These are phyloP conservation scores for Lachnellula arida DNA, from an alignment of 2,329 filamentous ascomycete genomes.

Conservation along the genomic window DNA sequence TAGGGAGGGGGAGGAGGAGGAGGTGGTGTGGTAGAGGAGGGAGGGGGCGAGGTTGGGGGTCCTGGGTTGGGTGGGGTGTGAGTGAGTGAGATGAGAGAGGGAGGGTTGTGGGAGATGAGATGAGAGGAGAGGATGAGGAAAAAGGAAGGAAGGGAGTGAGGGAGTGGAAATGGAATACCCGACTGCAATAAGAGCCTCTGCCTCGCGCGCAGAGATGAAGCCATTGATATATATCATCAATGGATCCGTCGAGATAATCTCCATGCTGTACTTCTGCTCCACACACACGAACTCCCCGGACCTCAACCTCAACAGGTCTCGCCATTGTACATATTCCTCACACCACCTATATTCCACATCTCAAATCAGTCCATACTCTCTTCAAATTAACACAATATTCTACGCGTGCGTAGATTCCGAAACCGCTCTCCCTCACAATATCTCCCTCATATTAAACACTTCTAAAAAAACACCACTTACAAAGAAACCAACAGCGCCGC, in stretches of 20 bases:
- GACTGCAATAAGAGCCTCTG: conserved; percentile 7
- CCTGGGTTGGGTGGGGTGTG: neutral
- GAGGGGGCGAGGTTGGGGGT: neutral
- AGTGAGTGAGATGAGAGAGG: neutral
- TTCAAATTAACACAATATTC: too few species aligned
- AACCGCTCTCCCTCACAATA: too few species aligned
- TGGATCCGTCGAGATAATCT: conserved; percentile 21
- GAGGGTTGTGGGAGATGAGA: conserved; percentile 4
- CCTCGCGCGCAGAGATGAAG: conserved; percentile 14
- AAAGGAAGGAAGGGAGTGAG: neutral
- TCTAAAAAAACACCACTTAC: too few species aligned
- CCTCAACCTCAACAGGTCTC: neutral
- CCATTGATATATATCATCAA: conserved; percentile 25
- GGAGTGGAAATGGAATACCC: conserved; percentile 4
- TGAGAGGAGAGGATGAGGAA: neutral
- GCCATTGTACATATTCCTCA: neutral
- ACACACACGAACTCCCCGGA: conserved; percentile 8
- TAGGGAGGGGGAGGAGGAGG: neutral
- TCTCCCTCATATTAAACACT: too few species aligned
- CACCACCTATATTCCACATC: neutral
- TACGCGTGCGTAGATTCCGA: too few species aligned
- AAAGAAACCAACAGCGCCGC: neutral
- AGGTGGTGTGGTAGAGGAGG: neutral
- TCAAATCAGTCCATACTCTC: neutral
- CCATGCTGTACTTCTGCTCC: conserved; percentile 16